A percentile compares a stretch with the other conserved stretches of the same genome.
Conservation (phyloP, 2,329 filamentous ascomycete genomes). For the Fusarium staphyleae region DNA sequence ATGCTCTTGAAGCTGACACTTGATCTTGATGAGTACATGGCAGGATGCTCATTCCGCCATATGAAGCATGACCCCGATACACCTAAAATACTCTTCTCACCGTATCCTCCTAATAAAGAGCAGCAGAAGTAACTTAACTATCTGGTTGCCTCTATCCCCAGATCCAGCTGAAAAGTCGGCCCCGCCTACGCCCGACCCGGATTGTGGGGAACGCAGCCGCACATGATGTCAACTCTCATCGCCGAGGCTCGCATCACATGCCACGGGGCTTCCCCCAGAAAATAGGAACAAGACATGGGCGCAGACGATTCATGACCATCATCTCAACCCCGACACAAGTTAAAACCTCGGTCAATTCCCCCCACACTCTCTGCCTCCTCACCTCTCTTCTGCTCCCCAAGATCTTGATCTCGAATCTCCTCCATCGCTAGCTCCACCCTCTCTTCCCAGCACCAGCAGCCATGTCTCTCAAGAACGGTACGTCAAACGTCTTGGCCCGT, state of each 20-base stretch:
- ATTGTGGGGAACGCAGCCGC: conserved; percentile 27
- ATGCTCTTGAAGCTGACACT: too few species aligned
- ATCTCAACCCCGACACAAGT: conserved; percentile 19
- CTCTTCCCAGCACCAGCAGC: conserved; percentile 41
- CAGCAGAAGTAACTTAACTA: too few species aligned
- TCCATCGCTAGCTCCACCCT: neutral
- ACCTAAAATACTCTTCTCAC: too few species aligned
- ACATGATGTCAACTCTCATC: conserved; percentile 37
- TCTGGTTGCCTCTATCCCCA: neutral
- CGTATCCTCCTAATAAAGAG: too few species aligned
- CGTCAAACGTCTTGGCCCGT: conserved; percentile 35
- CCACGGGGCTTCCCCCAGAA: conserved; percentile 25
- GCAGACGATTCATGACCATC: conserved; percentile 10
- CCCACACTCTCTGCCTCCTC: conserved; percentile 20
- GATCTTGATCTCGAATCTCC: conserved; percentile 6
- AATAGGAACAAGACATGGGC: conserved; percentile 4
- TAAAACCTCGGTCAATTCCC: conserved; percentile 34
- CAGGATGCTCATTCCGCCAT: too few species aligned
- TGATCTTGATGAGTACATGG: too few species aligned
- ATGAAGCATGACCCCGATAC: too few species aligned
- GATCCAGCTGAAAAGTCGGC: neutral
- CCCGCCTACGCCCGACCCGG: neutral
- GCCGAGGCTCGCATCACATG: conserved; percentile 47
- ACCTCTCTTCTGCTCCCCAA: conserved; percentile 2
- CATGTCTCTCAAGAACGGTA: conserved; percentile 80